Evolutionary conservation across 164 flowering plant species (phyloP), one percentile per base, ranked within the genome.

Genomic region (Tetrastigma voinierianum): DNA sequence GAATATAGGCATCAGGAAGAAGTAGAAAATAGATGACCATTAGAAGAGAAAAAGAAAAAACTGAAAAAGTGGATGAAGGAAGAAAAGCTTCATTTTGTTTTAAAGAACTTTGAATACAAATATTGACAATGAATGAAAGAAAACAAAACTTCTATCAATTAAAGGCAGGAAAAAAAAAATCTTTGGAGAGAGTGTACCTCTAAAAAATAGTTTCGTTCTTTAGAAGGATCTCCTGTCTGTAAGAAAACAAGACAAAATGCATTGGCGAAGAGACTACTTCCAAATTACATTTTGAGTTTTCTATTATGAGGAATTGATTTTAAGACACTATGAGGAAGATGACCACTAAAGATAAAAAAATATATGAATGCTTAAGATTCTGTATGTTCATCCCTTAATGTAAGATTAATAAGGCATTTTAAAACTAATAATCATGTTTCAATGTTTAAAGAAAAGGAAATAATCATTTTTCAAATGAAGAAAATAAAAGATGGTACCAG

Each of bases 211-310:
- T 84, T 86, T 65, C 90, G 74, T 18, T 81, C 73, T 48, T 44
- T 66, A 61, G 88, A 79, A 45, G 90, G 90, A 75, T 86, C 90
- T 49, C 84, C 84, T 63, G 77, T 83, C 88, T 86, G 81, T 63
- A 67, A 77, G 24, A 61, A n/a, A 57, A 67, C 20, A 67, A 61
- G 57, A 70, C 8, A 51, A 62, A n/a, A 32, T 7, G 6, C 40
- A 32, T 0, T 32, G 40, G 40, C 6, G 6, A 32, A 32, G 40
- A 32, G 40, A 32, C 6, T 32, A 32, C 40, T 32, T 32, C 40
- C 40, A 32, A n/a, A 32, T 32, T 32, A 32, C 40, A 32, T 32
- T 0, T 32, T 32, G 40, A 3, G 40, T 32, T 32, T 7, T 7
- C 5, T 32, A 32, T 0, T n/a, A n/a, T n/a, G n/a, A n/a, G n/a